phyloP scores from a whole-genome alignment of 345 rosid species.

The Conringia planisiliqua region DNA sequence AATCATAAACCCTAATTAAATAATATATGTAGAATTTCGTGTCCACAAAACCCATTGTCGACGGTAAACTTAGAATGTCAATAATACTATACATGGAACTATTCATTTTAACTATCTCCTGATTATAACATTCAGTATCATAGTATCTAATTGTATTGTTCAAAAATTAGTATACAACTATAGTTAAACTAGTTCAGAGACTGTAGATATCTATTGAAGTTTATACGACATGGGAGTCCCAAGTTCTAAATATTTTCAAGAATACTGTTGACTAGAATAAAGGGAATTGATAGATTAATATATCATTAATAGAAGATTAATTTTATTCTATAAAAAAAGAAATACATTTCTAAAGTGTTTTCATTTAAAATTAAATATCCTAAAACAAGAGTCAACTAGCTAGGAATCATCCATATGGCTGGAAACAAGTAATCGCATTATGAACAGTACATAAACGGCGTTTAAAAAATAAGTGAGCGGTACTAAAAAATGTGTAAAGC shows the following conservation, averaged over 20 bases:
- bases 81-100: not conserved
- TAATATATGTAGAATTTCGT: not conserved
- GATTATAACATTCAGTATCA: not conserved
- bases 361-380: not conserved
- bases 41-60: not conserved
- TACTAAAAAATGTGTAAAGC: not conserved
- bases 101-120: not conserved
- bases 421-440: slow-evolving; percentile 24
- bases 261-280: slow-evolving; percentile 26
- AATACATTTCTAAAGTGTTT: slow-evolving; percentile 6
- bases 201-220: not conserved
- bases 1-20: not conserved
- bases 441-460: not conserved
- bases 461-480: not conserved
- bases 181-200: not conserved
- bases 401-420: slow-evolving; percentile 28
- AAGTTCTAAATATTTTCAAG: slow-evolving; percentile 4
- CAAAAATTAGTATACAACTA: no score
- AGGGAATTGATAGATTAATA: slow-evolving; percentile 1
- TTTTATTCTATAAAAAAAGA: not conserved
- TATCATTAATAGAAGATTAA: not conserved
- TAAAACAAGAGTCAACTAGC: slow-evolving; percentile 32
- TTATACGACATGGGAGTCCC: slow-evolving; percentile 4
- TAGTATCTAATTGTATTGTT: not conserved
- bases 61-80: not conserved